These are phyloP conservation scores for Yarrowia yakushimensis DNA, from an alignment of 805 yeast species.

Conservation along the genomic window DNA sequence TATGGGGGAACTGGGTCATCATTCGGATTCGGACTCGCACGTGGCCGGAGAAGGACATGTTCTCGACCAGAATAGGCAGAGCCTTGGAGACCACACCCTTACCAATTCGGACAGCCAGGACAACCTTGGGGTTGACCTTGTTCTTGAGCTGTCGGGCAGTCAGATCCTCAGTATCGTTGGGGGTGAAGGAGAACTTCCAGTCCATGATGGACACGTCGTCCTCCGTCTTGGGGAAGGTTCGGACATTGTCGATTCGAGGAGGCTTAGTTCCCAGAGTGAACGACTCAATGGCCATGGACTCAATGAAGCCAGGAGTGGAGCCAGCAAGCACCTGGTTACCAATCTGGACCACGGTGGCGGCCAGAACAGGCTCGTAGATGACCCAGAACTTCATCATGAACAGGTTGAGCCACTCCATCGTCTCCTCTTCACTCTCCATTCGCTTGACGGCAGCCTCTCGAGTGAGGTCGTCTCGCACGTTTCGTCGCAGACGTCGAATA, in stretches of 20 bases:
- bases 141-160: constrained; percentile 81
- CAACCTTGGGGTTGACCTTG: constrained; percentile 75
- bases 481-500: constrained; percentile 70
- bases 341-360: constrained; percentile 80
- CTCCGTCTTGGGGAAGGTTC: constrained; percentile 84
- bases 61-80: constrained; percentile 74
- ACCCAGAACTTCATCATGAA: constrained; percentile 91
- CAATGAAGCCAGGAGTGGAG: constrained; percentile 80
- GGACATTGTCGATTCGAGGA: constrained; percentile 85
- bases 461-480: constrained; percentile 74
- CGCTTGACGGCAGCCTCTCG: constrained; percentile 77
- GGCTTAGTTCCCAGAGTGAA: constrained; percentile 95
- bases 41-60: constrained; percentile 69
- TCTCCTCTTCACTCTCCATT: constrained; percentile 84
- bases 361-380: constrained; percentile 80
- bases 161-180: constrained; percentile 82
- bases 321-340: constrained; percentile 80
- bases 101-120: constrained; percentile 68
- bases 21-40: constrained; percentile 81
- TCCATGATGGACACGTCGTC: constrained; percentile 96
- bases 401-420: constrained; percentile 93
- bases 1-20: constrained; percentile 88
- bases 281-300: constrained; percentile 78
- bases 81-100: constrained; percentile 67
- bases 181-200: constrained; percentile 89